Evolutionary conservation across 192 early-diverging fungal species (phyloP), one percentile per base, ranked within the genome.

Genomic region (Coemansia sp.): DNA sequence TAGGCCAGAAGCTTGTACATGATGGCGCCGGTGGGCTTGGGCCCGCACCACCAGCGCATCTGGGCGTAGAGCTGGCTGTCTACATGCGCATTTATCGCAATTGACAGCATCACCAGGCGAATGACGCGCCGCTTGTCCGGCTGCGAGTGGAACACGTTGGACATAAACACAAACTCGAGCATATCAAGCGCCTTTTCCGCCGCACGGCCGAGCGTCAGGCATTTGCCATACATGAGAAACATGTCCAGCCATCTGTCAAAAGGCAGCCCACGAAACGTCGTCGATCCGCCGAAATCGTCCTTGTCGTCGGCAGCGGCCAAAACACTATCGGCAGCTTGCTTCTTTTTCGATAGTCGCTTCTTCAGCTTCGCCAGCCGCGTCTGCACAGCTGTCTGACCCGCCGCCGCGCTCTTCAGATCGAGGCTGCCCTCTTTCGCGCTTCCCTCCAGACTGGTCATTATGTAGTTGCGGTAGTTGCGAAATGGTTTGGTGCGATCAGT

Each of bases 231-330:
- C 38, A 53, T 25, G n/a, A 77, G 57, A 21, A 80, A 77, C 60
- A 80, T 67, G 27, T 65, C 53, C 8, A 56, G 23, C 79, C 79
- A 80, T 17, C 53, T 49, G 17, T 42, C 53, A 32, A 80, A 80
- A 31, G 36, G 26, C 19, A 69, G 57, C 4, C 65, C 70, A 26
- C 69, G 79, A 47, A 77, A 77, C 37, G 69, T 66, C n/a, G 69
- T 73, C 3, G 70, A 48, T 15, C 38, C 32, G 13, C 19, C 18
- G 5, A 46, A 39, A 0, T 57, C 48, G 3, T 58, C 62, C 15
- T 40, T 47, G 18, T 27, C 50, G 3, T 55, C 51, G 14, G 14
- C 38, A 1, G 22, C 35, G 9, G 19, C 41, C n/a, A 31, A 3
- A 8, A 17, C 26, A 8, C 8, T 25, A n/a, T 47, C 19, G 8